Conservation (phyloP, 2,329 filamentous ascomycete species). For the Gaeumannomyces sp. region DNA sequence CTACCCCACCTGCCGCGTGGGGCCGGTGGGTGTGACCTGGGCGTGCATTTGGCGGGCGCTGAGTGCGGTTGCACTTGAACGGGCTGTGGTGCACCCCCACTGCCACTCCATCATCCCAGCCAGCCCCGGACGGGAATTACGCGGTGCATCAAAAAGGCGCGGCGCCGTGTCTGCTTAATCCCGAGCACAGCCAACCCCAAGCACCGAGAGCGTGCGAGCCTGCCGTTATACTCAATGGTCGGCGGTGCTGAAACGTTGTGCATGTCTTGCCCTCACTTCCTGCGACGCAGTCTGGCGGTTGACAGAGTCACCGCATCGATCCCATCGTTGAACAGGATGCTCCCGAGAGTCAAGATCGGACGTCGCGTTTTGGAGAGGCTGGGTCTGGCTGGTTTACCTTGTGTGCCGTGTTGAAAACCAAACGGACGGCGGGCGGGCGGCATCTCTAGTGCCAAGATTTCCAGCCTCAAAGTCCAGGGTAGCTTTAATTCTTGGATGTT, state of each 20-base stretch:
- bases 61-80: neutral
- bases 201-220: neutral
- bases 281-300: neutral
- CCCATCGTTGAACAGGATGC: neutral
- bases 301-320: too few species aligned
- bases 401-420: too few species aligned
- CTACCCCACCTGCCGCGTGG: neutral
- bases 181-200: neutral
- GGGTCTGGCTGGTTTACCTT: neutral
- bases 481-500: neutral
- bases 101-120: neutral
- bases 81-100: neutral
- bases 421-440: too few species aligned
- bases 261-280: neutral
- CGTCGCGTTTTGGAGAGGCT: neutral
- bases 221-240: neutral
- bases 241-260: neutral
- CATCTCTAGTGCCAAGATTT: neutral
- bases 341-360: neutral
- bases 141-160: too few species aligned
- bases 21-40: neutral
- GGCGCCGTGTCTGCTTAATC: neutral
- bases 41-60: too few species aligned
- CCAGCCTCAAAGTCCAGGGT: neutral
- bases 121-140: neutral